These are phyloP conservation scores for Xylaria arbuscula DNA, from an alignment of 2,329 filamentous ascomycete species.

Conservation along the genomic window DNA sequence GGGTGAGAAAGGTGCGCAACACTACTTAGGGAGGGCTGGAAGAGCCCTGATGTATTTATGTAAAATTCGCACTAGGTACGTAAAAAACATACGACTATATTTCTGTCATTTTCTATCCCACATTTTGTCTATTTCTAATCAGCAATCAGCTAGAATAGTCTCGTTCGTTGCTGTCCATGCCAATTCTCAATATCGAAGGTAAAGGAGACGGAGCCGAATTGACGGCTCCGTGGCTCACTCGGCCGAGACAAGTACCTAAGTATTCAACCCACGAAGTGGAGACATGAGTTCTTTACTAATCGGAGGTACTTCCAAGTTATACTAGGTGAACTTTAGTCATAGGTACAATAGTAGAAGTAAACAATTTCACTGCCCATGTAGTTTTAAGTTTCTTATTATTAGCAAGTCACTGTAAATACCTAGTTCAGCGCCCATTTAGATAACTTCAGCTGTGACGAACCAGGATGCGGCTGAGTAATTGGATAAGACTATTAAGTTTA, in stretches of 20 bases:
- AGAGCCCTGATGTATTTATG: conserved; percentile 23
- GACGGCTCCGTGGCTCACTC: conserved; percentile 9
- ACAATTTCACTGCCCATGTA: too few species aligned
- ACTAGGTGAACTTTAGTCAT: too few species aligned
- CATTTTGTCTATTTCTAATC: background rate
- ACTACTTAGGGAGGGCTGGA: background rate
- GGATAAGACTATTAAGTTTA: background rate
- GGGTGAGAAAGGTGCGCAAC: background rate
- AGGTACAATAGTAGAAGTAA: too few species aligned
- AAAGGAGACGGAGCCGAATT: conserved; percentile 24
- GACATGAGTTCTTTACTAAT: too few species aligned
- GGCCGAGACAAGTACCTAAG: conserved; percentile 17
- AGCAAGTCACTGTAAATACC: background rate
- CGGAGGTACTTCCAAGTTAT: too few species aligned
- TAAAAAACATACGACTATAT: background rate
- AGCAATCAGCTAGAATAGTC: background rate
- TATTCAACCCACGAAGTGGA: background rate
- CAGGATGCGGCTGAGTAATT: background rate
- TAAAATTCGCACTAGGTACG: background rate
- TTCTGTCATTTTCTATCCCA: background rate
- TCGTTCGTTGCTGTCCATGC: background rate
- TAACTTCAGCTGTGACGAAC: background rate
- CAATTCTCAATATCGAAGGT: background rate
- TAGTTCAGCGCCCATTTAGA: background rate
- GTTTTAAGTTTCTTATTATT: background rate